Conservation (phyloP, 768 basidiomycete species). For the Suillus placidus region DNA sequence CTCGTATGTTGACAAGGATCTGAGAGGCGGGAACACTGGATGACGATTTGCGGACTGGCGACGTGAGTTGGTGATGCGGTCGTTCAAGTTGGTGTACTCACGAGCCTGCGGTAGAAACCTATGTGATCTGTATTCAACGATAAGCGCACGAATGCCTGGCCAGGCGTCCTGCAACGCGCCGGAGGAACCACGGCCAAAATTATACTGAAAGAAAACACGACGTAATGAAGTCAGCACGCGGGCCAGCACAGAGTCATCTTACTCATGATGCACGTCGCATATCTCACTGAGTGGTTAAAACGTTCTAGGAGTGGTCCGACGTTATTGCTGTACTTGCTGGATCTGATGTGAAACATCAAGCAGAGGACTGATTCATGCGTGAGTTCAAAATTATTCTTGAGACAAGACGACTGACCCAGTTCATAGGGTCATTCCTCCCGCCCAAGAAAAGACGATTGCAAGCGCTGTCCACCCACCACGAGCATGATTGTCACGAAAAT, state of each 20-base stretch:
- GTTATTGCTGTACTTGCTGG: not conserved
- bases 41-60: slow-evolving; percentile 1
- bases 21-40: slow-evolving; percentile 1
- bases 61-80: not conserved
- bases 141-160: not conserved
- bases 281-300: not conserved
- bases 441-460: not conserved
- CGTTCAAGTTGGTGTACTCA: not conserved
- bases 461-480: not conserved
- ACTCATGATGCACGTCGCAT: not conserved
- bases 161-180: not conserved
- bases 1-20: slow-evolving; percentile 6
- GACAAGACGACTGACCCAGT: not conserved
- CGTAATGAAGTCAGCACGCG: not conserved
- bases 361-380: not conserved
- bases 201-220: not conserved
- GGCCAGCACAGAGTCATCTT: not conserved
- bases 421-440: not conserved
- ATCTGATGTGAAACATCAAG: not conserved
- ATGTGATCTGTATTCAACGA: not conserved
- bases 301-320: not conserved
- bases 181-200: not conserved
- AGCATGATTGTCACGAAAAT: not conserved
- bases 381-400: not conserved
- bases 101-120: not conserved